Percentiles rank a stretch among this genome's conserved stretches.
These are phyloP conservation scores for Massospora cicadina DNA, from an alignment of 371 early-diverging fungal species.

Conservation along the genomic window DNA sequence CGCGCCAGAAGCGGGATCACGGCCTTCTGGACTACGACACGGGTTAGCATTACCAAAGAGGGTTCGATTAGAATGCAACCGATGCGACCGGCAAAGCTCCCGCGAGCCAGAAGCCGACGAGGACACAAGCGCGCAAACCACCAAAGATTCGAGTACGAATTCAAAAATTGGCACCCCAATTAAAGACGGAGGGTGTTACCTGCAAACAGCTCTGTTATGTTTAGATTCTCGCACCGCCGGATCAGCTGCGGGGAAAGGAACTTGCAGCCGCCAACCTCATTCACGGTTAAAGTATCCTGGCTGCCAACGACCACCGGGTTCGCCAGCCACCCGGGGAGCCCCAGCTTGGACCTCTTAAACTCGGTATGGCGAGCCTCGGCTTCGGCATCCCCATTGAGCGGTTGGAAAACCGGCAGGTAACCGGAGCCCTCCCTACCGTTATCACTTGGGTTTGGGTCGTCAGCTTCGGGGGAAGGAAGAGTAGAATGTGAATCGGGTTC, in stretches of 20 bases:
- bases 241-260: slow-evolving; percentile 36
- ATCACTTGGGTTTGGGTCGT: not conserved
- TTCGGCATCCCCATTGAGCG: not conserved
- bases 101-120: too few species aligned
- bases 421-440: not conserved
- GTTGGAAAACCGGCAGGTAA: not conserved
- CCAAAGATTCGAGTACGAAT: too few species aligned
- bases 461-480: not conserved
- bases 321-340: slow-evolving; percentile 72
- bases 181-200: too few species aligned
- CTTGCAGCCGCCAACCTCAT: slow-evolving; percentile 19
- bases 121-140: too few species aligned
- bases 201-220: slow-evolving; percentile 63
- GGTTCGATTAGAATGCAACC: not conserved
- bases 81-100: not conserved
- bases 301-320: slow-evolving; percentile 56
- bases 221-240: slow-evolving; percentile 38
- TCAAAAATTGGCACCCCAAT: too few species aligned
- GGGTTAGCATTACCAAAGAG: not conserved
- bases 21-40: slow-evolving; percentile 51
- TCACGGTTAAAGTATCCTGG: slow-evolving; percentile 23
- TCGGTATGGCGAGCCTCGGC: slow-evolving; percentile 9
- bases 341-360: slow-evolving; percentile 21
- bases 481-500: not conserved
- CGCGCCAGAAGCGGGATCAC: slow-evolving; percentile 61